These are phyloP conservation scores for Decorospora gaudefroyi DNA, from an alignment of 2,329 filamentous ascomycete species.

Conservation along the genomic window DNA sequence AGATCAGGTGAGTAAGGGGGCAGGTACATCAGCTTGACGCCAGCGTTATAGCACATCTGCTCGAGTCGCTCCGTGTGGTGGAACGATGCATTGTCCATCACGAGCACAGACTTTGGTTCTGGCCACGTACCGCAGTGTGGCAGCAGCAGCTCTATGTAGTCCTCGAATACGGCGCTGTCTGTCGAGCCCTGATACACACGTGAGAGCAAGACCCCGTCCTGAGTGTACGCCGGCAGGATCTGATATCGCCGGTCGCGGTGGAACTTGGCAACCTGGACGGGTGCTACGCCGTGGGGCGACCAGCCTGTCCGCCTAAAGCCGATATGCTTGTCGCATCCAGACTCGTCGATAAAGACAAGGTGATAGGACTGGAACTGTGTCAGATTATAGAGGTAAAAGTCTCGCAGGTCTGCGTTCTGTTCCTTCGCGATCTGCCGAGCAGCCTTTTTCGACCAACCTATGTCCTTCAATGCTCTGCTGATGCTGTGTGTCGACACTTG, in stretches of 20 bases:
- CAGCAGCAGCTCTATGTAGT: slow-evolving; percentile 19
- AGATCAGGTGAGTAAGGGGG: slow-evolving; percentile 47
- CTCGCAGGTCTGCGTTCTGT: slow-evolving; percentile 42
- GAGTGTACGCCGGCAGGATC: slow-evolving; percentile 12
- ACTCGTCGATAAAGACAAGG: slow-evolving; percentile 48
- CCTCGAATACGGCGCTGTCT: slow-evolving; percentile 15
- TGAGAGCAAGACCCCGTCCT: slow-evolving; percentile 9
- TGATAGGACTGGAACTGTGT: slow-evolving; percentile 43
- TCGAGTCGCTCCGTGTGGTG: slow-evolving; percentile 28
- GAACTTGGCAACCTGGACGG: slow-evolving; percentile 27
- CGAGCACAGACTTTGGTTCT: slow-evolving; percentile 14
- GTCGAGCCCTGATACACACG: slow-evolving; percentile 14
- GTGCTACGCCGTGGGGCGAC: slow-evolving; percentile 30
- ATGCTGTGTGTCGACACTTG: slow-evolving; percentile 25
- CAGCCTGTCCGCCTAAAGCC: slow-evolving; percentile 44
- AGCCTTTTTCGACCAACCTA: slow-evolving; percentile 42
- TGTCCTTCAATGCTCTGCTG: slow-evolving; percentile 24
- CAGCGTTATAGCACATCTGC: slow-evolving; percentile 37
- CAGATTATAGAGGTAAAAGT: slow-evolving; percentile 44
- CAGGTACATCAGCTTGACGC: slow-evolving; percentile 43
- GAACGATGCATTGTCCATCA: slow-evolving; percentile 22
- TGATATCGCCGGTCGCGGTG: slow-evolving; percentile 13
- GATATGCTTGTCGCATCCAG: slow-evolving; percentile 45
- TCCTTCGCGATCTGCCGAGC: slow-evolving; percentile 40
- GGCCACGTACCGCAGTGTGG: slow-evolving; percentile 9